Evolutionary conservation across 2,329 filamentous ascomycete genomes (phyloP).

Genomic region (Ophiostoma perfectum): DNA sequence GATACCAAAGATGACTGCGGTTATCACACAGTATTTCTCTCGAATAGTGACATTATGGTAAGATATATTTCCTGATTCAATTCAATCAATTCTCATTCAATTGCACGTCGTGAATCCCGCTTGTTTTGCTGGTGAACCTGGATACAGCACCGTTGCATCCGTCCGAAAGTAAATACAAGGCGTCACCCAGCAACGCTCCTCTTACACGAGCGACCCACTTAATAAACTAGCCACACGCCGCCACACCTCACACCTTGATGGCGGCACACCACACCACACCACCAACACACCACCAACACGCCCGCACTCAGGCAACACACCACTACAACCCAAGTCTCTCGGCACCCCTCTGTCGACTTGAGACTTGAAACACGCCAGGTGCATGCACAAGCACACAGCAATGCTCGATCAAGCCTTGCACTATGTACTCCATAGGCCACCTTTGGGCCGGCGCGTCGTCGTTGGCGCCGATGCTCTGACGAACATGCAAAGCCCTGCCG

Average conservation of each 20-base stretch:
- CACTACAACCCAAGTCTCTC: not conserved
- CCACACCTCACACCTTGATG: not conserved
- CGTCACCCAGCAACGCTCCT: not conserved
- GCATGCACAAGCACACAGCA: not conserved
- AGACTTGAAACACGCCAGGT: constrained; percentile 3
- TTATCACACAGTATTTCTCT: too few relatives aligned
- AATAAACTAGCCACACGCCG: not conserved
- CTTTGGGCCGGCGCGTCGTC: not conserved
- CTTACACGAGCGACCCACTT: not conserved
- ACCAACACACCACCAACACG: not conserved
- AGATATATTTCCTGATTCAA: not conserved
- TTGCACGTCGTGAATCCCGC: not conserved
- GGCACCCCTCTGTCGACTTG: not conserved
- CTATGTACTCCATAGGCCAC: not conserved
- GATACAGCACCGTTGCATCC: not conserved
- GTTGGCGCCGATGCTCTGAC: not conserved
- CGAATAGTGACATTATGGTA: too few relatives aligned
- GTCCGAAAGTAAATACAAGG: not conserved
- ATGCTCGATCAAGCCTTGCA: not conserved
- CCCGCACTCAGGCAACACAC: not conserved
- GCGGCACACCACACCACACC: not conserved
- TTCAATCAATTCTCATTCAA: not conserved
- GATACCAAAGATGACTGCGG: too few relatives aligned
- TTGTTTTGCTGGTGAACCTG: not conserved
- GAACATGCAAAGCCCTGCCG: not conserved